phyloP scores from a whole-genome alignment of 2,329 filamentous ascomycete genomes.

The Cladophialophora chaetospira region DNA sequence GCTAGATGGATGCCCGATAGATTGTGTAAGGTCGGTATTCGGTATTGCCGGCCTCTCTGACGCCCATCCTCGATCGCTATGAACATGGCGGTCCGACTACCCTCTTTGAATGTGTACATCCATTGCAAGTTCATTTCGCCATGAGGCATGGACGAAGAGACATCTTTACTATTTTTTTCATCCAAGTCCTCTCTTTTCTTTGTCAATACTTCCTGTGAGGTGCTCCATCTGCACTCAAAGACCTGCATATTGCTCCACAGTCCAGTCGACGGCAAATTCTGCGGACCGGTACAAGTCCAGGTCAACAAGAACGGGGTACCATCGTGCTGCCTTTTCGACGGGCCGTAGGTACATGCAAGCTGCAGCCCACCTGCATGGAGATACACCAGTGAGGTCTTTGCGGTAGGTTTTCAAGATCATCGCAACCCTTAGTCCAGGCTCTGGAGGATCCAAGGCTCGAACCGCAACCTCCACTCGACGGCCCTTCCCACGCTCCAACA shows the following conservation, averaged over 20 bases:
- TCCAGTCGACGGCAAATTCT: not conserved
- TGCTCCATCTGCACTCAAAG: not conserved
- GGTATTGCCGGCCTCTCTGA: not conserved
- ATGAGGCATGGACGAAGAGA: no score
- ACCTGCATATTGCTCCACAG: not conserved
- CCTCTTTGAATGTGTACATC: no score
- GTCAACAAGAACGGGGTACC: not conserved
- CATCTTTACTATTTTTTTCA: no score
- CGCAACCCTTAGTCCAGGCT: conserved; percentile 11
- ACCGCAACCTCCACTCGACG: conserved; percentile 12
- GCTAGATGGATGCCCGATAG: not conserved
- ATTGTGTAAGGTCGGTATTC: not conserved
- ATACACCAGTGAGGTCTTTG: not conserved
- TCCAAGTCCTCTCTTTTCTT: no score
- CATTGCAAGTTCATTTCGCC: no score
- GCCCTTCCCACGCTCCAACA: conserved; percentile 20
- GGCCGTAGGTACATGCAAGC: no score
- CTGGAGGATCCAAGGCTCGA: not conserved
- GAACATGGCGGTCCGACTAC: no score
- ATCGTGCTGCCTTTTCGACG: not conserved
- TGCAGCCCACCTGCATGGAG: not conserved
- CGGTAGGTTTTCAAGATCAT: conserved; percentile 9
- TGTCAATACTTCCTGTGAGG: not conserved
- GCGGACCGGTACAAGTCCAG: no score
- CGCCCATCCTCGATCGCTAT: no score